phyloP scores from a whole-genome alignment of 768 basidiomycete species.

The Sarcodon sp. region DNA sequence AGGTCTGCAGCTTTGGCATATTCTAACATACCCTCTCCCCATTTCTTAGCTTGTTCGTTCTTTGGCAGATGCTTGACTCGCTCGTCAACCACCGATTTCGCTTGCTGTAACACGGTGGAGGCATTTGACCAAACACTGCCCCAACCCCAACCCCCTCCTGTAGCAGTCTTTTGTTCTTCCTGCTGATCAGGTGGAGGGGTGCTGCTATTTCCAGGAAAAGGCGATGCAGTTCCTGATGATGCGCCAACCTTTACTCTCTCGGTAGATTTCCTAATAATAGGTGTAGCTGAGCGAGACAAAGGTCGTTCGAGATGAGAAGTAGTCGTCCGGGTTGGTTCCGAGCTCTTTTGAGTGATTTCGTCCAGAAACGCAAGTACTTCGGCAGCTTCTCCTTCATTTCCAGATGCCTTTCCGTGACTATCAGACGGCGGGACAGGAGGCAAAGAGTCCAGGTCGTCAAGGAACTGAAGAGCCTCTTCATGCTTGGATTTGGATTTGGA shows the following conservation, averaged over 20 bases:
- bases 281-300: conserved; percentile 55
- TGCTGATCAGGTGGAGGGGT: conserved; percentile 8
- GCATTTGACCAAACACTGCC: conserved; percentile 76
- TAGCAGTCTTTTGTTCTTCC: conserved; percentile 8
- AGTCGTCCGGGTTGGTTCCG: conserved; percentile 56
- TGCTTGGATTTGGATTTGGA: conserved; percentile 61
- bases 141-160: conserved; percentile 31
- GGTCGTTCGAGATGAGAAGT: conserved; percentile 44
- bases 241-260: conserved; percentile 61
- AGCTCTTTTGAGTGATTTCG: conserved; percentile 87
- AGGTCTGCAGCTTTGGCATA: conserved; percentile 83
- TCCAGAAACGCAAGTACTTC: conserved; percentile 90
- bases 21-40: conserved; percentile 75
- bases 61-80: conserved; percentile 81
- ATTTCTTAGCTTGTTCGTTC: conserved; percentile 81
- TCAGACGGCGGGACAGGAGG: conserved; percentile 13
- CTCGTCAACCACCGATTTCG: conserved; percentile 81
- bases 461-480: conserved; percentile 83
- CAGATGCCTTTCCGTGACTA: conserved; percentile 16
- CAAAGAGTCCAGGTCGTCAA: conserved; percentile 88
- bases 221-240: conserved; percentile 10
- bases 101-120: conserved; percentile 77
- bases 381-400: conserved; percentile 41
- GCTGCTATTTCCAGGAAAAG: conserved; percentile 12
- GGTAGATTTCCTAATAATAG: conserved; percentile 60